Evolutionary conservation across 2,329 filamentous ascomycete species (phyloP).

Genomic region (Fusarium incarnatum): DNA sequence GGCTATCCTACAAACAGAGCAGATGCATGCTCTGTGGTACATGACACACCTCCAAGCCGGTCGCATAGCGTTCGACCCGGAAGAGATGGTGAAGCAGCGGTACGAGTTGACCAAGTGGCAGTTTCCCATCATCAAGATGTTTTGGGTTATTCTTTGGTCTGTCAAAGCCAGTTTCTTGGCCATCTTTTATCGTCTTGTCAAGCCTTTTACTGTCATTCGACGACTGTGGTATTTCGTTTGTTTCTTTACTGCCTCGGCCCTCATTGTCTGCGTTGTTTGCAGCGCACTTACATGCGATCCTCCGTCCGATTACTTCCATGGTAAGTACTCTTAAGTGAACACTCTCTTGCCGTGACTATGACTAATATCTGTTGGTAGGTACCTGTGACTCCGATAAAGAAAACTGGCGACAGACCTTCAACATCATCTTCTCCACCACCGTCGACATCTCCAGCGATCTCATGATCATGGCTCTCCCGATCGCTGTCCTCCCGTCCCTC

Average conservation of each 20-base stretch:
- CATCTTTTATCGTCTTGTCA: constrained; percentile 17
- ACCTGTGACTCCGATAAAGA: constrained; percentile 11
- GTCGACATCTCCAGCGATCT: constrained; percentile 22
- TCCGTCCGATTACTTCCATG: constrained; percentile 20
- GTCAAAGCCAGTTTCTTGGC: constrained; percentile 28
- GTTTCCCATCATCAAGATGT: constrained; percentile 31
- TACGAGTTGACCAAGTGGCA: constrained; percentile 15
- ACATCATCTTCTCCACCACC: constrained; percentile 25
- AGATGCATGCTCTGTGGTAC: constrained; percentile 30
- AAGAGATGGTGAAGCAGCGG: neutral
- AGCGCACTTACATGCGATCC: constrained; percentile 18
- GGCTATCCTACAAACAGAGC: constrained; percentile 26
- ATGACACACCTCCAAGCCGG: constrained; percentile 14
- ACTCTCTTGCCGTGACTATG: too few relatives aligned
- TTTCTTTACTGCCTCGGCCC: neutral
- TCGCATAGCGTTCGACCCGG: neutral
- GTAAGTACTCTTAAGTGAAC: too few relatives aligned
- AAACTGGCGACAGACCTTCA: constrained; percentile 14
- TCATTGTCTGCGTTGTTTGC: constrained; percentile 16
- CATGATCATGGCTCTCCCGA: constrained; percentile 33
- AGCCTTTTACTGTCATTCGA: constrained; percentile 11
- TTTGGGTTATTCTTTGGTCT: constrained; percentile 32
- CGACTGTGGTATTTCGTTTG: constrained; percentile 20
- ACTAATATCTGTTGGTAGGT: neutral
- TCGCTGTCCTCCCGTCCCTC: constrained; percentile 18